Conservation (phyloP, 192 early-diverging fungal species). For the Blastocladiella britannica region DNA sequence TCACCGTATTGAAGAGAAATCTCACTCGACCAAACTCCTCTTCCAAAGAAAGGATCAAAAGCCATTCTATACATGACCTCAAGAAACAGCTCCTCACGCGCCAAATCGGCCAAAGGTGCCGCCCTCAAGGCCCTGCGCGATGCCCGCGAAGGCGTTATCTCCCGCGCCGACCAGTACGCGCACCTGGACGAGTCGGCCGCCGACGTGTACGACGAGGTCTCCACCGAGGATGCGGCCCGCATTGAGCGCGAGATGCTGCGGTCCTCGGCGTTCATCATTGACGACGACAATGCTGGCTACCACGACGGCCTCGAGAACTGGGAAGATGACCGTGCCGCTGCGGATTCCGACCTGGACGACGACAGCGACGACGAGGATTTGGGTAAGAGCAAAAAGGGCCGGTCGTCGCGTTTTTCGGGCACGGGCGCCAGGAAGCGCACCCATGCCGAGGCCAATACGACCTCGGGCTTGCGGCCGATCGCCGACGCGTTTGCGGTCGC, state of each 20-base stretch:
- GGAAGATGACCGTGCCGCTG: constrained; percentile 14
- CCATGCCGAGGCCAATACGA: too few relatives aligned
- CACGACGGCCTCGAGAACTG: constrained; percentile 31
- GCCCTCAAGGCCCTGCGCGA: background rate
- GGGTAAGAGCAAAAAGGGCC: too few relatives aligned
- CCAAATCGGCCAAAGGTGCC: constrained; percentile 8
- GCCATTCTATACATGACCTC: constrained; percentile 4
- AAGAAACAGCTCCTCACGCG: constrained; percentile 9
- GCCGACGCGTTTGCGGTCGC: too few relatives aligned
- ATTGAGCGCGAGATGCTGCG: constrained; percentile 11
- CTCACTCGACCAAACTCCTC: constrained; percentile 8
- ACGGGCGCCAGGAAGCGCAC: too few relatives aligned
- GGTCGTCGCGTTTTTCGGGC: constrained; percentile 4
- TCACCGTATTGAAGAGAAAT: constrained; percentile 3
- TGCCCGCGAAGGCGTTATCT: background rate
- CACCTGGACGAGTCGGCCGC: constrained; percentile 14
- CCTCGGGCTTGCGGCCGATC: too few relatives aligned
- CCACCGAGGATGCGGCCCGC: constrained; percentile 31
- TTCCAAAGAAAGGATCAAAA: constrained; percentile 2
- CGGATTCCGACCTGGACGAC: constrained; percentile 26
- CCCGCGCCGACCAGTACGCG: background rate
- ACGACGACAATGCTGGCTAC: constrained; percentile 48
- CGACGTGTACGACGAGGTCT: constrained; percentile 31
- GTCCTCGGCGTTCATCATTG: constrained; percentile 37
- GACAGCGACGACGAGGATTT: constrained; percentile 13